A percentile compares a stretch with the other conserved stretches of the same genome.
These are phyloP conservation scores for Debaryomyces robertsiae DNA, from an alignment of 1,139 yeast genomes.

Conservation along the genomic window DNA sequence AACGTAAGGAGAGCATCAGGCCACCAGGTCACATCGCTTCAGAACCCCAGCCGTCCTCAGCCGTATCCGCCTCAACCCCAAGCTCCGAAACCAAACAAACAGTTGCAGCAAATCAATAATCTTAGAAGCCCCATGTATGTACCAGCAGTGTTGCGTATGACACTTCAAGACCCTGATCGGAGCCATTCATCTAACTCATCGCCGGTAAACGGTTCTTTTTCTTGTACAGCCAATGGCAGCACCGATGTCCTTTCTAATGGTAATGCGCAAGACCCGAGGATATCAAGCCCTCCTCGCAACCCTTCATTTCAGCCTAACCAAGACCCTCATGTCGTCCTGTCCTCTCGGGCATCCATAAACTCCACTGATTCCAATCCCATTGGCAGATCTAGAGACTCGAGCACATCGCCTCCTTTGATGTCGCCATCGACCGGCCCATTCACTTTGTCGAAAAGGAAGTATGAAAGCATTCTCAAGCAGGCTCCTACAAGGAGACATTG, in stretches of 20 bases:
- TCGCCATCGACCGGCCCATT: conserved; percentile 16
- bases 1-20: conserved; percentile 19
- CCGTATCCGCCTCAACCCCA: conserved; percentile 1
- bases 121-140: conserved; percentile 84
- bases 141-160: conserved; percentile 82
- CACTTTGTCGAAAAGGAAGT: conserved; percentile 19
- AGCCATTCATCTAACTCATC: conserved; percentile 10
- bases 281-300: not conserved
- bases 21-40: conserved; percentile 6
- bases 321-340: not conserved
- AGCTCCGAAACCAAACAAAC: conserved; percentile 17
- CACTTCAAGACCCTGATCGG: conserved; percentile 15
- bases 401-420: conserved; percentile 20
- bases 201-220: conserved; percentile 1
- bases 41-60: conserved; percentile 10
- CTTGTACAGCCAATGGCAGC: not conserved
- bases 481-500: conserved; percentile 74
- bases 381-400: conserved; percentile 36
- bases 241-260: not conserved
- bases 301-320: conserved; percentile 6
- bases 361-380: conserved; percentile 42
- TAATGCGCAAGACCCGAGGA: conserved; percentile 8
- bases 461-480: conserved; percentile 35
- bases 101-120: conserved; percentile 60
- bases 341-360: conserved; percentile 31